phyloP scores from a whole-genome alignment of 1,139 yeast species.

The Saccharomycopsis crataegensis region DNA sequence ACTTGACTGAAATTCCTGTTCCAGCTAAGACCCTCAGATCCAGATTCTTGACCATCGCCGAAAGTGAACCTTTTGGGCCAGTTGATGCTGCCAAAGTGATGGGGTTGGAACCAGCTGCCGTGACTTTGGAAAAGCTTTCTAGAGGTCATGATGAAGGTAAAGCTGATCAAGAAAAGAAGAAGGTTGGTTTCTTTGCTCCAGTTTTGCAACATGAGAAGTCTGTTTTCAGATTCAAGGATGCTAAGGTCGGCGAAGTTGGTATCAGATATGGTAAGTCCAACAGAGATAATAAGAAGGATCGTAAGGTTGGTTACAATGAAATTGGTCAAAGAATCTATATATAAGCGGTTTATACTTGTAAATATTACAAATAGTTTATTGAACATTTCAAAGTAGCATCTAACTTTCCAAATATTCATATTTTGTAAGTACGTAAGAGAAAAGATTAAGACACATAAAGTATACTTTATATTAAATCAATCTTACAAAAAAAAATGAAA shows the following conservation, averaged over 20 bases:
- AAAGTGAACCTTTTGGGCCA: constrained; percentile 95
- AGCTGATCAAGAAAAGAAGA: constrained; percentile 27
- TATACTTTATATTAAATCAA: background rate
- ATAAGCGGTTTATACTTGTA: constrained; percentile 19
- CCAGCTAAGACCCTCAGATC: constrained; percentile 80
- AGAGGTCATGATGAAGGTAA: constrained; percentile 37
- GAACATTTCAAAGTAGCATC: no score
- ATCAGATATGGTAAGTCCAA: constrained; percentile 85
- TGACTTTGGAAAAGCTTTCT: constrained; percentile 60
- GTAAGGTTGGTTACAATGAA: constrained; percentile 69
- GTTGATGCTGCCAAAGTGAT: constrained; percentile 88
- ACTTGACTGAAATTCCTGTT: constrained; percentile 88
- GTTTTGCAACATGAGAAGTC: constrained; percentile 51
- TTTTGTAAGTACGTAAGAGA: no score
- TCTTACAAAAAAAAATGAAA: no score
- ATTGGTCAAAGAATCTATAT: constrained; percentile 54
- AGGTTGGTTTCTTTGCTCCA: constrained; percentile 38
- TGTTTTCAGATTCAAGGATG: constrained; percentile 65
- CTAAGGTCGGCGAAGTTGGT: constrained; percentile 79
- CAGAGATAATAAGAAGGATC: constrained; percentile 82
- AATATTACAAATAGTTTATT: background rate
- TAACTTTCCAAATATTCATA: no score
- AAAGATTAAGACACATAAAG: no score
- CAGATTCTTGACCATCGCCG: constrained; percentile 83
- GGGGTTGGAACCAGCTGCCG: constrained; percentile 78